Evolutionary conservation across 768 basidiomycete genomes (phyloP), one percentile per base, ranked within the genome.

Genomic region (Amyloporia xantha): DNA sequence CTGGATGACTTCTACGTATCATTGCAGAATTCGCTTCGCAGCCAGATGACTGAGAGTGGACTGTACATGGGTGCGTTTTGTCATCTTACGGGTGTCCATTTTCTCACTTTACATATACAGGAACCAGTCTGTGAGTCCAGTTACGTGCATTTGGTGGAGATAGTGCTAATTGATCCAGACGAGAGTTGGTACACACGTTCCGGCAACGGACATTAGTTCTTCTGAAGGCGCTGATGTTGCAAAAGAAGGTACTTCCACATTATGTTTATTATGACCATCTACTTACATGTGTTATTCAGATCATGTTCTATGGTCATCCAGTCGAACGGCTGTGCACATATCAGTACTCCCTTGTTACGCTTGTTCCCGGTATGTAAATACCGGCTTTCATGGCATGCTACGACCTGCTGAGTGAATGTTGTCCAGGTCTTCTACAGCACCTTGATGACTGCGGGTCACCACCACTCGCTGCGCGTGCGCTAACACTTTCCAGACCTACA

Each of bases 271-370:
- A n/a, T n/a, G 17, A 27, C 41, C 15, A 30, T 21, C 10, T 50
- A 33, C 44, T 57, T 15, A 49, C 39, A n/a, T 19, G 38, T 12
- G n/a, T 61, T 15, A 19, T 25, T 10, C n/a, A 95, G 92, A 87
- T 98, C 50, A 86, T 98, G 84, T 94, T 99, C 66, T 96, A 79
- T 59, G 94, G 94, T 5, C 91, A 95, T 61, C 95, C 95, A 0
- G 95, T 98, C 2, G 96, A 99, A 66, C 82, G 84, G 40, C 69
- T 99, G 17, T 97, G 95, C 69, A 97, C 93, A 21, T 97, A 91
- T 62, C 96, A 99, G 64, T 99, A 99, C 65, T 95, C 93, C 0
- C 74, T 98, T n/a, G 79, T 96, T 41, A 92, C 95, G 0, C 74
- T 98, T 6, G 76, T 98, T 52, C 95, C 95, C 9, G 88, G 91